These are phyloP conservation scores for Globisporangium mamillatum DNA, from an alignment of 352 stramenopile species.

Conservation along the genomic window DNA sequence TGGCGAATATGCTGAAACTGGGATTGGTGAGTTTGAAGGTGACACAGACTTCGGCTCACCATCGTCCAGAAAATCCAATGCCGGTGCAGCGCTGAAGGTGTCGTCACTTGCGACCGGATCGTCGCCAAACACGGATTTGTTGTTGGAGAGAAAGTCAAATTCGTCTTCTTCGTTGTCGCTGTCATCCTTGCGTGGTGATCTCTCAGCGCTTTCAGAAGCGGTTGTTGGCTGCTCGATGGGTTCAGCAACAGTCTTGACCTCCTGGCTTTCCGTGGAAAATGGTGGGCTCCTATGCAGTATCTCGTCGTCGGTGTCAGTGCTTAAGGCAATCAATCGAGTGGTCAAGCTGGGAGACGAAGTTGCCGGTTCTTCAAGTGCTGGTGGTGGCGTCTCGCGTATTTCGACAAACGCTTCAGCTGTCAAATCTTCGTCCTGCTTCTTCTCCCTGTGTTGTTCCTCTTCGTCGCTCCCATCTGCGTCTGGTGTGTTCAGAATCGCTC, in stretches of 20 bases:
- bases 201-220: neutral
- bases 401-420: neutral
- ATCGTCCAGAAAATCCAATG: slow-evolving; percentile 3
- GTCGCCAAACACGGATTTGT: slow-evolving; percentile 16
- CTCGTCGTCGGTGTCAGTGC: neutral
- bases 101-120: neutral
- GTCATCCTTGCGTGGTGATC: neutral
- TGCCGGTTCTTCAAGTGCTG: neutral
- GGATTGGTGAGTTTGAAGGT: neutral
- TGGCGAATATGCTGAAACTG: slow-evolving; percentile 9
- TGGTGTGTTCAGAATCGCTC: slow-evolving; percentile 18
- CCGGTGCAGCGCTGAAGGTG: neutral
- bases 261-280: neutral
- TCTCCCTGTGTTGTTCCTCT: neutral
- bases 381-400: neutral
- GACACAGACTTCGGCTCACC: neutral
- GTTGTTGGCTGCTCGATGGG: neutral
- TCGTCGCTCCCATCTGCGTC: neutral
- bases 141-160: slow-evolving; percentile 34
- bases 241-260: neutral
- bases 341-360: neutral
- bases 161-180: slow-evolving; percentile 17
- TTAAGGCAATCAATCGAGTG: neutral
- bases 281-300: neutral
- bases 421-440: neutral